These are phyloP conservation scores for Alternaria infectoria DNA, from an alignment of 2,329 filamentous ascomycete species.

Conservation along the genomic window DNA sequence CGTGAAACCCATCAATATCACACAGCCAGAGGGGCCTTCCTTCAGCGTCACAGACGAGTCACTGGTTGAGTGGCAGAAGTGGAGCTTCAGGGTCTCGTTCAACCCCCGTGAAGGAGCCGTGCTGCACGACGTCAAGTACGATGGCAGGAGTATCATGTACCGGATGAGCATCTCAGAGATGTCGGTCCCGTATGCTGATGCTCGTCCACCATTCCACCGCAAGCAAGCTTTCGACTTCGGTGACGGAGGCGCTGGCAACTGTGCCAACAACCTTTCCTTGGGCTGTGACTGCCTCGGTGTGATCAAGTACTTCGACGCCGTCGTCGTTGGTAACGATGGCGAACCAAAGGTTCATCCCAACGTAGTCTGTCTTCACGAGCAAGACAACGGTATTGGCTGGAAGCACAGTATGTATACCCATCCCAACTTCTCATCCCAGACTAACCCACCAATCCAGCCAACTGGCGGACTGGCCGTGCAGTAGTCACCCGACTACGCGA, in stretches of 20 bases:
- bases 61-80: slow-evolving; percentile 57
- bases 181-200: slow-evolving; percentile 71
- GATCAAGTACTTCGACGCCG: slow-evolving; percentile 69
- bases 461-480: slow-evolving; percentile 68
- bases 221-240: slow-evolving; percentile 78
- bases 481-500: slow-evolving; percentile 67
- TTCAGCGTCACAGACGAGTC: slow-evolving; percentile 62
- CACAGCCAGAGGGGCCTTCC: slow-evolving; percentile 72
- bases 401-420: slow-evolving; percentile 9
- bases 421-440: neutral
- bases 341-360: slow-evolving; percentile 62
- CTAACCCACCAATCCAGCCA: slow-evolving; percentile 34
- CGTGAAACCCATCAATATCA: slow-evolving; percentile 72
- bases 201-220: slow-evolving; percentile 67
- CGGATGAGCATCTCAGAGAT: slow-evolving; percentile 73
- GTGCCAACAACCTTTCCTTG: slow-evolving; percentile 70
- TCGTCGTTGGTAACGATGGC: slow-evolving; percentile 62
- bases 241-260: slow-evolving; percentile 70
- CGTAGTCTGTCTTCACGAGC: slow-evolving; percentile 72
- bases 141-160: slow-evolving; percentile 69
- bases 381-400: slow-evolving; percentile 68
- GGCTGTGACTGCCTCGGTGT: slow-evolving; percentile 73
- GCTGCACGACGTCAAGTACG: slow-evolving; percentile 74
- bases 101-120: slow-evolving; percentile 65
- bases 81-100: slow-evolving; percentile 50